Base-by-base conservation (phyloP, 2,329 filamentous ascomycete species). In the Xylariaceae sp. region DNA sequence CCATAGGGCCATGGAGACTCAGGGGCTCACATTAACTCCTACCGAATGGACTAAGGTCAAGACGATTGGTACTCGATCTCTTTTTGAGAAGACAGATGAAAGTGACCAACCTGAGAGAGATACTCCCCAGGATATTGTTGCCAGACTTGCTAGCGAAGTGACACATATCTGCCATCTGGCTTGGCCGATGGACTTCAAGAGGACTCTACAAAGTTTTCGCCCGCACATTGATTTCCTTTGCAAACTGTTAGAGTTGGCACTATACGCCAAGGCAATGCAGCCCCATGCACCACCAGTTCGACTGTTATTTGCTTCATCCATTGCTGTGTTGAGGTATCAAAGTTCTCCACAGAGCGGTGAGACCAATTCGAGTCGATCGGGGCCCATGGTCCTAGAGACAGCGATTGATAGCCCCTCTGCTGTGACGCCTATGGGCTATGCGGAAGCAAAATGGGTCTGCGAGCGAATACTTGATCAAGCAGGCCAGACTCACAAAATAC, bases 371-470 rank as follows among this genome's bases (percentile, higher is more conserved):
- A 74, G 0, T 39, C 66, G 72, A 14, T 69, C n/a, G n/a, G n/a
- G n/a, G n/a, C n/a, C n/a, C n/a, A n/a, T n/a, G n/a, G n/a, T n/a
- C n/a, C n/a, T n/a, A n/a, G n/a, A n/a, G n/a, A n/a, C n/a, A n/a
- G n/a, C n/a, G n/a, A n/a, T n/a, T n/a, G n/a, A n/a, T n/a, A n/a
- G n/a, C n/a, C n/a, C n/a, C n/a, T n/a, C n/a, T n/a, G n/a, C n/a
- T n/a, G n/a, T n/a, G n/a, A n/a, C n/a, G 66, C 7, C 76, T 1
- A 63, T 73, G 40, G 78, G 78, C 14, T 81, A 81, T 56, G 71
- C 73, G 1, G 78, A 81, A 21, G 79, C 77, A 2, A 82, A 82
- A 59, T 78, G 67, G 54, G 72, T 74, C 1, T 80, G 78, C 56
- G 79, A 82, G 56, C 63, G 66, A n/a, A n/a, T n/a, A n/a, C n/a